phyloP scores from a whole-genome alignment of 164 flowering plant species.

The Vitis amurensis region DNA sequence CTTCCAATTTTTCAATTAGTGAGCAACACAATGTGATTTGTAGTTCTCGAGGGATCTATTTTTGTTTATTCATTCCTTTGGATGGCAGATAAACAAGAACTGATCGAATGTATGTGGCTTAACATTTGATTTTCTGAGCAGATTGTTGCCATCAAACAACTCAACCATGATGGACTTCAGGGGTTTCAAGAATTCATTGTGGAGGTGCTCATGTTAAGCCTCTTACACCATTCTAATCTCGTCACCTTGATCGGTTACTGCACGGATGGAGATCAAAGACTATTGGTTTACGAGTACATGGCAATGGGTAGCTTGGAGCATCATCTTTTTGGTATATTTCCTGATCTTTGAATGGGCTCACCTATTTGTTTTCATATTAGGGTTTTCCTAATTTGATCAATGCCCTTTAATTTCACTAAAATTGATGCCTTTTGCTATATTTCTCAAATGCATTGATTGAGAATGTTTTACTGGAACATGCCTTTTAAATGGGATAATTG shows the following conservation, averaged over 20 bases:
- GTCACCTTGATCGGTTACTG: conserved; percentile 87
- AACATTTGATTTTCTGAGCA: conserved; percentile 16
- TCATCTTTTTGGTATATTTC: conserved; percentile 70
- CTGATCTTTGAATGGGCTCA: background rate
- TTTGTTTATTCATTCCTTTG: background rate
- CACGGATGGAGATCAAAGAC: conserved; percentile 80
- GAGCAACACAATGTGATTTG: background rate
- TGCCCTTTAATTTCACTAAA: too few relatives aligned
- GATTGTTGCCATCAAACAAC: conserved; percentile 69
- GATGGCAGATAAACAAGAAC: too few relatives aligned
- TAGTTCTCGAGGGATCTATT: too few relatives aligned
- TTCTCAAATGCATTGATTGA: background rate
- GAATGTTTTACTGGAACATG: too few relatives aligned
- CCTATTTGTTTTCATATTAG: background rate
- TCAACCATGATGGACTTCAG: conserved; percentile 63
- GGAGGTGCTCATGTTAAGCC: conserved; percentile 88
- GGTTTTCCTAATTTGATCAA: background rate
- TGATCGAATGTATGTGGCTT: background rate
- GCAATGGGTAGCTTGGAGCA: conserved; percentile 80
- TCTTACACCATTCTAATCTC: conserved; percentile 78
- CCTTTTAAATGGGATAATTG: background rate
- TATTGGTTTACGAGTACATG: conserved; percentile 90
- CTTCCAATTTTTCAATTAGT: background rate
- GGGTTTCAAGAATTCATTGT: conserved; percentile 85
- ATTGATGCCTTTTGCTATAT: background rate